Percentiles rank a stretch among this genome's conserved stretches.
These are phyloP conservation scores for Athelia sp. DNA, from an alignment of 1,284 basidiomycete species.

Conservation along the genomic window DNA sequence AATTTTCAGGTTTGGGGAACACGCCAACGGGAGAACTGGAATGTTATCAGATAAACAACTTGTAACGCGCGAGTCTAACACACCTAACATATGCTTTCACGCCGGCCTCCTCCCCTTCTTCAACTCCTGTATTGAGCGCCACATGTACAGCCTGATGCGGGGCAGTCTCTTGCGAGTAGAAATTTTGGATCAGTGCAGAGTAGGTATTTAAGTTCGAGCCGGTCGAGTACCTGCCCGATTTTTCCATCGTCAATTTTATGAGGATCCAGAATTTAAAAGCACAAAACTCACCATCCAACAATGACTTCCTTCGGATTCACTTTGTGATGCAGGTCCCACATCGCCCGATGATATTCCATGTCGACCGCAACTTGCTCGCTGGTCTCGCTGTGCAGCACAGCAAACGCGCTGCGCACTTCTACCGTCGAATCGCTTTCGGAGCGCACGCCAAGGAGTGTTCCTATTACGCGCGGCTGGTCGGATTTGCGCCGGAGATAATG, in stretches of 20 bases:
- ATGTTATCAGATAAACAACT: not conserved
- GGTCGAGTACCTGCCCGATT: slow-evolving; percentile 78
- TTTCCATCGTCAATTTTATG: not conserved
- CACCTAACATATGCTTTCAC: slow-evolving; percentile 88
- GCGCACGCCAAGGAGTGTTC: slow-evolving; percentile 88
- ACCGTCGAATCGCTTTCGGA: slow-evolving; percentile 51
- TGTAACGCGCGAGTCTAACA: slow-evolving; percentile 14
- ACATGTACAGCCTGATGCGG: slow-evolving; percentile 92
- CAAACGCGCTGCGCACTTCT: slow-evolving; percentile 81
- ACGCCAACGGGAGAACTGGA: slow-evolving; percentile 78
- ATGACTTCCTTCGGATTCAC: slow-evolving; percentile 85
- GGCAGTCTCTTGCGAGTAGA: slow-evolving; percentile 90
- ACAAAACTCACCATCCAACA: slow-evolving; percentile 74
- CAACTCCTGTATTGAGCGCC: slow-evolving; percentile 84
- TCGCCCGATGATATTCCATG: slow-evolving; percentile 92
- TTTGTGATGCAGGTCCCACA: slow-evolving; percentile 88
- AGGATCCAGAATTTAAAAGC: not conserved
- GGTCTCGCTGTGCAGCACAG: slow-evolving; percentile 89
- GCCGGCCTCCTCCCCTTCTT: slow-evolving; percentile 68
- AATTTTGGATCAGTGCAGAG: slow-evolving; percentile 98
- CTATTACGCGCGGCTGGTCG: slow-evolving; percentile 87
- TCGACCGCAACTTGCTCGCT: slow-evolving; percentile 92
- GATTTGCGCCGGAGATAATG: slow-evolving; percentile 91
- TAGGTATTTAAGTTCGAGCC: slow-evolving; percentile 90
- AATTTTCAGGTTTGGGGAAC: slow-evolving; percentile 86